phyloP scores from a whole-genome alignment of 805 yeast species.

The Barnettozyma pratensis region DNA sequence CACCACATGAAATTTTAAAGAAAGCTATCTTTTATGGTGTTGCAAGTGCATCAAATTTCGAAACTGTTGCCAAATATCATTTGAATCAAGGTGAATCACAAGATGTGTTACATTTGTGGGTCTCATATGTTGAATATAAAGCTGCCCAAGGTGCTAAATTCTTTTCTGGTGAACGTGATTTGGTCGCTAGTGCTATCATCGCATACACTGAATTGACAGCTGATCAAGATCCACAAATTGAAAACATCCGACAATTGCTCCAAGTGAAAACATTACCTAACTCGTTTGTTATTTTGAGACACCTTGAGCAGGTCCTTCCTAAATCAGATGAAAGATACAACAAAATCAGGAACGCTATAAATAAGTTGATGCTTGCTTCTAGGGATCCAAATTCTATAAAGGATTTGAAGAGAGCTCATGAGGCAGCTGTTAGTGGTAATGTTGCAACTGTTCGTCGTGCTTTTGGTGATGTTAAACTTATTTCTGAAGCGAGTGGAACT shows the following conservation, averaged over 20 bases:
- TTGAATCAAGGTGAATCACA: conserved; percentile 11
- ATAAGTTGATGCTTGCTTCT: conserved; percentile 7
- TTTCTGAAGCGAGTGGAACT: conserved; percentile 25
- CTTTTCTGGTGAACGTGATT: background rate
- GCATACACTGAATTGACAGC: conserved; percentile 16
- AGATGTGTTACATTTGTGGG: conserved; percentile 21
- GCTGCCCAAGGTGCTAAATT: conserved; percentile 1
- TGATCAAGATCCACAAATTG: conserved; percentile 6
- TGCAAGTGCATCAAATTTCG: conserved; percentile 11
- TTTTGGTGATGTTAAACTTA: conserved; percentile 16
- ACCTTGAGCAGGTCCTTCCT: conserved; percentile 4
- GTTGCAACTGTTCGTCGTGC: conserved; percentile 11
- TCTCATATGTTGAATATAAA: conserved; percentile 18
- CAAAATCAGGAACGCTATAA: conserved; percentile 4
- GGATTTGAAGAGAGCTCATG: conserved; percentile 14
- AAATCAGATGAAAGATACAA: conserved; percentile 6
- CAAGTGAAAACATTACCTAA: conserved; percentile 12
- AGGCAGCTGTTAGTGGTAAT: conserved; percentile 15
- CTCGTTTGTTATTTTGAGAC: background rate
- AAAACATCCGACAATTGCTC: conserved; percentile 12
- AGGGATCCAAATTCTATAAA: conserved; percentile 21
- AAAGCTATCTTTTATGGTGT: conserved; percentile 15
- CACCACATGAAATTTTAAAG: conserved; percentile 20
- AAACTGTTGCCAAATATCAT: conserved; percentile 10
- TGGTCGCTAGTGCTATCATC: conserved; percentile 7